phyloP scores from a whole-genome alignment of 2,329 filamentous ascomycete genomes.

The Cordyceps javanica region DNA sequence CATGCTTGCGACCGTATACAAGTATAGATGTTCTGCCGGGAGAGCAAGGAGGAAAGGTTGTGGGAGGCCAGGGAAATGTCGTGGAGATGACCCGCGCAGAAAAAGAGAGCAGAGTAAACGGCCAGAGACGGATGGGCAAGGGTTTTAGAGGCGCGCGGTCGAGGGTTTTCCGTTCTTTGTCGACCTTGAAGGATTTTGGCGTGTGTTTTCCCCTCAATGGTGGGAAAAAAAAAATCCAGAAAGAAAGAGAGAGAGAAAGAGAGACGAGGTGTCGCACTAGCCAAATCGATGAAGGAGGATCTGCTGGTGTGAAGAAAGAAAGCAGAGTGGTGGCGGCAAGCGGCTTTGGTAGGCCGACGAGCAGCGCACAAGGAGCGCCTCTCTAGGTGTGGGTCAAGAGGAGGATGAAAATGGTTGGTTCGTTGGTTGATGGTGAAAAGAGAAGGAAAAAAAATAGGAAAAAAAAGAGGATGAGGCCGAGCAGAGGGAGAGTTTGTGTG shows the following conservation, averaged over 20 bases:
- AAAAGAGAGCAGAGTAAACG: background rate
- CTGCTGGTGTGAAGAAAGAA: background rate
- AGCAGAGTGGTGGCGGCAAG: slow-evolving; percentile 5
- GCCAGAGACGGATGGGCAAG: background rate
- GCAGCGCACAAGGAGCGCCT: slow-evolving; percentile 4
- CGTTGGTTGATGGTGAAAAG: background rate
- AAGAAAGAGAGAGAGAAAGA: no score
- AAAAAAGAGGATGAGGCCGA: background rate
- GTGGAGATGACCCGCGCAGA: background rate
- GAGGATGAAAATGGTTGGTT: background rate
- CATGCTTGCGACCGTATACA: background rate
- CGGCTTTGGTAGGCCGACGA: slow-evolving; percentile 6
- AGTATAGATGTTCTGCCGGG: background rate
- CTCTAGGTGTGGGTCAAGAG: background rate
- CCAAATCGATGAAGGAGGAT: background rate
- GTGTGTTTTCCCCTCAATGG: background rate
- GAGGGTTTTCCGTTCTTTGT: background rate
- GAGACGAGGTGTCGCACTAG: background rate
- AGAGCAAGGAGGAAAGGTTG: background rate
- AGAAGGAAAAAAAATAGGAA: background rate
- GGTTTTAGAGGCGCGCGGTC: background rate
- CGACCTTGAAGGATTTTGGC: background rate
- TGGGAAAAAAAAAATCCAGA: background rate
- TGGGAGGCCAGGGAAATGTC: background rate
- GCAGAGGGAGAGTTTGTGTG: no score